These are phyloP conservation scores for Brasilioporus rufonigricans DNA, from an alignment of 768 basidiomycete genomes.

Conservation along the genomic window DNA sequence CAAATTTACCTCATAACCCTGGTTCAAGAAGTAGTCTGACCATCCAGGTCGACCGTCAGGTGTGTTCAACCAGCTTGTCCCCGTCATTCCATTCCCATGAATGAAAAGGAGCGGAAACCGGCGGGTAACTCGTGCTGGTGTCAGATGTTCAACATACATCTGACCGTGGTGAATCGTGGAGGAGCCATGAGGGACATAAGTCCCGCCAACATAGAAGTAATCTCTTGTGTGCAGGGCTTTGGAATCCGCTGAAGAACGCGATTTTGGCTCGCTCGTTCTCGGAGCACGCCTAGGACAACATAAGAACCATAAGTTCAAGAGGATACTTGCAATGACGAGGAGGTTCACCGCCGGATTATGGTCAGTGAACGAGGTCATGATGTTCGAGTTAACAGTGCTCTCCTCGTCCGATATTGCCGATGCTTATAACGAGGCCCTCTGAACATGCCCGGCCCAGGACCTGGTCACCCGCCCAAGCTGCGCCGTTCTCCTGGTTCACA, in stretches of 20 bases:
- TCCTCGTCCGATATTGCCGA: too few relatives aligned
- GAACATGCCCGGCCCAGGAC: too few relatives aligned
- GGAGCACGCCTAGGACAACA: not conserved
- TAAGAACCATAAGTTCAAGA: constrained; percentile 21
- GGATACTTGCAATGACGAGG: constrained; percentile 7
- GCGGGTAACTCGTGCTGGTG: constrained; percentile 37
- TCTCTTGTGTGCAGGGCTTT: constrained; percentile 43
- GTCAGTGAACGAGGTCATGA: not conserved
- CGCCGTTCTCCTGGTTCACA: too few relatives aligned
- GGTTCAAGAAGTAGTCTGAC: constrained; percentile 51
- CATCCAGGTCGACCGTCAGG: constrained; percentile 54
- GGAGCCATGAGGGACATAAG: constrained; percentile 35
- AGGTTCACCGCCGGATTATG: constrained; percentile 5
- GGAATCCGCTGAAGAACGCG: not conserved
- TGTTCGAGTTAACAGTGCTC: too few relatives aligned
- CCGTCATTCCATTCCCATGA: constrained; percentile 53
- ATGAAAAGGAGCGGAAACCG: constrained; percentile 46
- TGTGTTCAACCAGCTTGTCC: constrained; percentile 50
- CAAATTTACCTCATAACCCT: constrained; percentile 46
- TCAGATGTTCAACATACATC: constrained; percentile 53
- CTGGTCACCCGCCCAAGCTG: too few relatives aligned
- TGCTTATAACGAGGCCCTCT: too few relatives aligned
- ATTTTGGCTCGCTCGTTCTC: not conserved
- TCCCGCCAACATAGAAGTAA: constrained; percentile 49
- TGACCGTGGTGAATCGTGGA: constrained; percentile 42